Evolutionary conservation across 2,329 filamentous ascomycete species (phyloP).

Genomic region (Cladophialophora yegresii): DNA sequence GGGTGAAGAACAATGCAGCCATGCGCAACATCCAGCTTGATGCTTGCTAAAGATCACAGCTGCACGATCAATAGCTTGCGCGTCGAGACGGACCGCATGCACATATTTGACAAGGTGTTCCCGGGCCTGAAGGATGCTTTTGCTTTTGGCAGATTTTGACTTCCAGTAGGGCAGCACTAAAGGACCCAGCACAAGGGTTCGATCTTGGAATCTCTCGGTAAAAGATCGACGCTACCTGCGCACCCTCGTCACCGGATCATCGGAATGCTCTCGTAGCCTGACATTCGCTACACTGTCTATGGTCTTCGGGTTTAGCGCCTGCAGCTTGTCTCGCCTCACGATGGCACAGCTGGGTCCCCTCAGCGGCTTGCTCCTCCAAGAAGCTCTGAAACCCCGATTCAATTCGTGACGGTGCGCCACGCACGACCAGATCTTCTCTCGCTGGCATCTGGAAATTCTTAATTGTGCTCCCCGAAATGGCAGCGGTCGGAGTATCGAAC

Average conservation of each 20-base stretch:
- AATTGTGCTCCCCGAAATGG: neutral
- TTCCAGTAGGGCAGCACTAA: neutral
- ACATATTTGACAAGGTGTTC: neutral
- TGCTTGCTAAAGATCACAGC: neutral
- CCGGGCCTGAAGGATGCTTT: neutral
- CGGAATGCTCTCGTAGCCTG: slow-evolving; percentile 1
- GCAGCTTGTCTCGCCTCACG: slow-evolving; percentile 11
- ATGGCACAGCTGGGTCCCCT: neutral
- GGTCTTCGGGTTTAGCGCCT: neutral
- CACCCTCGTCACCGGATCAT: slow-evolving; percentile 5
- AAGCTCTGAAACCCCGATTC: neutral
- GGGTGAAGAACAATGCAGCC: neutral
- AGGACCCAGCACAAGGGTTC: neutral
- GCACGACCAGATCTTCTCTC: neutral
- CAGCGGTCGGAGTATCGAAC: neutral
- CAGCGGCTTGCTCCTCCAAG: neutral
- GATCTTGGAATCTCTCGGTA: slow-evolving; percentile 17
- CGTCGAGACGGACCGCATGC: neutral
- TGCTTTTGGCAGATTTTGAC: neutral
- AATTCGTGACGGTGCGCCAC: neutral
- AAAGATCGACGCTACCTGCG: slow-evolving; percentile 15
- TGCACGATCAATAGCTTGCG: neutral
- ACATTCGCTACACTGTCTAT: neutral
- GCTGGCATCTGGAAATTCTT: neutral
- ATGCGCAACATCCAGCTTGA: neutral